A percentile compares a stretch with the other conserved stretches of the same genome.
These are phyloP conservation scores for Dictyostelium discoideum DNA, from an alignment of 78 protist genomes.

Conservation along the genomic window DNA sequence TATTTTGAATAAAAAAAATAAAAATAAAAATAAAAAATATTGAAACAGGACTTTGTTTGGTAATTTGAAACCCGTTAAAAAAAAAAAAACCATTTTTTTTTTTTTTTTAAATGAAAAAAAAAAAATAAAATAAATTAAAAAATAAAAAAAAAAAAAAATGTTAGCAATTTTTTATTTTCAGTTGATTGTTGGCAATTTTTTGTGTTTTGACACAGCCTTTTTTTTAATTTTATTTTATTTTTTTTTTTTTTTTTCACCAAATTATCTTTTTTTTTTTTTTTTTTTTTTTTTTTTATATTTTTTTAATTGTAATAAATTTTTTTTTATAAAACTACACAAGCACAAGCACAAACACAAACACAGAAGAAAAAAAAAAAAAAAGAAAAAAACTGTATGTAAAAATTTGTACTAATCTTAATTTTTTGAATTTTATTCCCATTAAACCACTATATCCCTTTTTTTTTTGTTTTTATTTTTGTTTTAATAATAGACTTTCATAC, in stretches of 20 bases:
- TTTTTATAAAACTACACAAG: background rate
- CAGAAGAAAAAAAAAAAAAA: no score
- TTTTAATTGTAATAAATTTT: background rate
- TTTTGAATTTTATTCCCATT: background rate
- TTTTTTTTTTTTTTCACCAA: background rate
- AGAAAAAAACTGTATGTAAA: background rate
- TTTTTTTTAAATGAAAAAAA: no score
- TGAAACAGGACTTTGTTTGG: no score
- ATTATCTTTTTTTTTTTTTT: background rate
- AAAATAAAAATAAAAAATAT: no score
- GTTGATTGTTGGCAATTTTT: background rate
- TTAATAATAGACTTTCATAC: background rate
- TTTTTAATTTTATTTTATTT: no score
- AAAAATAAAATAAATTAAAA: no score
- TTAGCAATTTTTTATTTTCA: background rate
- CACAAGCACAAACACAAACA: background rate
- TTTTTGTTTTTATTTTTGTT: no score
- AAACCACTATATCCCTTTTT: background rate
- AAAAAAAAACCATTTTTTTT: no score
- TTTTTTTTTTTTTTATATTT: no score
- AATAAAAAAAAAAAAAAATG: no score
- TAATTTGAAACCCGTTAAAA: background rate
- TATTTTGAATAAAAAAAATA: no score
- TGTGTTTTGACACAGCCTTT: background rate
- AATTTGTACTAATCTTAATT: no score